A percentile compares a stretch with the other conserved stretches of the same genome.
Evolutionary conservation across 257 asterid species (phyloP).

Genomic region (Euphrasia confusa): DNA sequence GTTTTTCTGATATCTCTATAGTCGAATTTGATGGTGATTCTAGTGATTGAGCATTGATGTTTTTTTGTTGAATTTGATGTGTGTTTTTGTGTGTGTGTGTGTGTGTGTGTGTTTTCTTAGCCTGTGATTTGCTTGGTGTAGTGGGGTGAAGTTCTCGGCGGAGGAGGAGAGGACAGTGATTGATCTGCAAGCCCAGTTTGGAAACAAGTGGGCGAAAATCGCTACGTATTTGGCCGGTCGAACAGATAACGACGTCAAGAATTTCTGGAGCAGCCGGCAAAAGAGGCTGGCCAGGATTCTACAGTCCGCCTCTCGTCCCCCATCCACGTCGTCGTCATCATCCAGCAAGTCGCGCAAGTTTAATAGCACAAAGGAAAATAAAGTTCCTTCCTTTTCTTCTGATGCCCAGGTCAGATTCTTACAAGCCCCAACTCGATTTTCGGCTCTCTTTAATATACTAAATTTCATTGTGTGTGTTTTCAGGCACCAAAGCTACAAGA

Average conservation of each 20-base stretch:
- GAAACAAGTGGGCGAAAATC: constrained; percentile 90
- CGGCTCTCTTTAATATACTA: no score
- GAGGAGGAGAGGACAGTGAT: constrained; percentile 75
- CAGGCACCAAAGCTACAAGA: constrained; percentile 37
- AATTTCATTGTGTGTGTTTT: neutral
- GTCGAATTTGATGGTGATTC: no score
- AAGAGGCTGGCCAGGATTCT: constrained; percentile 64
- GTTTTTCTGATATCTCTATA: no score
- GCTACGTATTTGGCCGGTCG: constrained; percentile 73
- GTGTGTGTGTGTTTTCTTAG: neutral
- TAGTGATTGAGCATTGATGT: no score
- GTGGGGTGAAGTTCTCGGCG: constrained; percentile 83
- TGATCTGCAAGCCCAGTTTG: constrained; percentile 68
- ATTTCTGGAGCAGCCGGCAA: constrained; percentile 84
- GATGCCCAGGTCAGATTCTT: neutral
- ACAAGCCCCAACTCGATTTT: neutral
- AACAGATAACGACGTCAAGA: constrained; percentile 88
- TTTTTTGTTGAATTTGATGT: no score
- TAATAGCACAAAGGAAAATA: constrained; percentile 17
- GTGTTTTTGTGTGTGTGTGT: neutral
- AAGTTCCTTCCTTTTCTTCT: neutral
- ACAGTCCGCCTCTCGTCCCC: constrained; percentile 21
- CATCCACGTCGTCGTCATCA: constrained; percentile 1
- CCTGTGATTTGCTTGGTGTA: constrained; percentile 4
- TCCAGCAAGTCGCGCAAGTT: constrained; percentile 35